A percentile compares a stretch with the other conserved stretches of the same genome.
These are phyloP conservation scores for Leccinum huronense DNA, from an alignment of 1,284 basidiomycete genomes.

Conservation along the genomic window DNA sequence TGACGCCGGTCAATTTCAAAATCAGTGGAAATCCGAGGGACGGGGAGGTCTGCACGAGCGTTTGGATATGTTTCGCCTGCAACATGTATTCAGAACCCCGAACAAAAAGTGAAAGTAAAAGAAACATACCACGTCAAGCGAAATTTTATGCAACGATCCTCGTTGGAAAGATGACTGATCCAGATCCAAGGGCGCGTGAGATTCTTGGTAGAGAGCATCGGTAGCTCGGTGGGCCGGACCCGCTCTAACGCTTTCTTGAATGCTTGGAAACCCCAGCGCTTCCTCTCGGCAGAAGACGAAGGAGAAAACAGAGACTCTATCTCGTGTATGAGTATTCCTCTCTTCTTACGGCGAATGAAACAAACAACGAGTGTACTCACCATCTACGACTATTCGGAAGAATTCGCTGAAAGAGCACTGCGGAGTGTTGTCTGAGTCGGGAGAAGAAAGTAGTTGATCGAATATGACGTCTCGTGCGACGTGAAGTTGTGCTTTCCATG, in stretches of 20 bases:
- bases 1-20: constrained; percentile 81
- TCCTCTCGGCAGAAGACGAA: constrained; percentile 83
- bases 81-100: constrained; percentile 5
- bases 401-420: constrained; percentile 85
- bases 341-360: neutral
- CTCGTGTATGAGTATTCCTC: constrained; percentile 10
- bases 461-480: constrained; percentile 90
- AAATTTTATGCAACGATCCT: constrained; percentile 89
- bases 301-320: constrained; percentile 86
- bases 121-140: constrained; percentile 68
- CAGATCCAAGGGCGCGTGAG: constrained; percentile 86
- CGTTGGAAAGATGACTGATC: constrained; percentile 89
- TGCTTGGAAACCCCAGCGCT: constrained; percentile 95
- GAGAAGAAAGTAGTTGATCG: constrained; percentile 65
- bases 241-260: constrained; percentile 80
- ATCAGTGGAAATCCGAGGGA: constrained; percentile 84
- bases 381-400: constrained; percentile 88
- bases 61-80: constrained; percentile 74
- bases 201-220: constrained; percentile 91
- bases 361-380: constrained; percentile 42
- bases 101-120: constrained; percentile 1
- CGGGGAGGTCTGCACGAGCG: constrained; percentile 74
- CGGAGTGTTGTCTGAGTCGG: constrained; percentile 37
- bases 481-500: constrained; percentile 90
- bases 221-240: constrained; percentile 64